These are phyloP conservation scores for Sideroxylon spinosum DNA, from an alignment of 179 eudicot genomes.

Conservation along the genomic window DNA sequence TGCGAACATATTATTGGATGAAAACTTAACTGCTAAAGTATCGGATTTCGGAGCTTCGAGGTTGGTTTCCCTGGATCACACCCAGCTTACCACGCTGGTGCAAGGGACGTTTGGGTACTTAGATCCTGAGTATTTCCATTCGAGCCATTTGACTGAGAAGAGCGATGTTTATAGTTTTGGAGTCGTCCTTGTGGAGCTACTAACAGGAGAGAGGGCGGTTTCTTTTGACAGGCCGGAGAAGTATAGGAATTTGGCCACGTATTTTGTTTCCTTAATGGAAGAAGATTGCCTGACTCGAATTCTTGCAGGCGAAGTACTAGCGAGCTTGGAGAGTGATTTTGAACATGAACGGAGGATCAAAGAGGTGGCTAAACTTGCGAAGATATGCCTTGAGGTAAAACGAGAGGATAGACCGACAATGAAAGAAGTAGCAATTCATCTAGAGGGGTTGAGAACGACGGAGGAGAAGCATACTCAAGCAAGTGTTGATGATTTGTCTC, in stretches of 20 bases:
- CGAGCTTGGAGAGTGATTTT: neutral
- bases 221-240: neutral
- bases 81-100: neutral
- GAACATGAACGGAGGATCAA: neutral
- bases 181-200: neutral
- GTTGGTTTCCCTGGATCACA: neutral
- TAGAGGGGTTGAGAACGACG: neutral
- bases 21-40: neutral
- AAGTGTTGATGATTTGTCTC: neutral
- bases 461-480: neutral
- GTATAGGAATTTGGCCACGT: neutral
- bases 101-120: constrained; percentile 1
- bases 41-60: neutral
- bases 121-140: neutral
- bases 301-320: neutral
- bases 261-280: neutral
- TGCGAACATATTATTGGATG: neutral
- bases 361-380: constrained; percentile 1
- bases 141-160: neutral
- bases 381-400: neutral
- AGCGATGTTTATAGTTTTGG: constrained; percentile 7
- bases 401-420: neutral
- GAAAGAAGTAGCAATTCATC: constrained; percentile 4
- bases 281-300: neutral
- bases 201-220: neutral